Evolutionary conservation across 352 stramenopile species (phyloP), one percentile per base, ranked within the genome.

Genomic region (Phytophthora citricola): DNA sequence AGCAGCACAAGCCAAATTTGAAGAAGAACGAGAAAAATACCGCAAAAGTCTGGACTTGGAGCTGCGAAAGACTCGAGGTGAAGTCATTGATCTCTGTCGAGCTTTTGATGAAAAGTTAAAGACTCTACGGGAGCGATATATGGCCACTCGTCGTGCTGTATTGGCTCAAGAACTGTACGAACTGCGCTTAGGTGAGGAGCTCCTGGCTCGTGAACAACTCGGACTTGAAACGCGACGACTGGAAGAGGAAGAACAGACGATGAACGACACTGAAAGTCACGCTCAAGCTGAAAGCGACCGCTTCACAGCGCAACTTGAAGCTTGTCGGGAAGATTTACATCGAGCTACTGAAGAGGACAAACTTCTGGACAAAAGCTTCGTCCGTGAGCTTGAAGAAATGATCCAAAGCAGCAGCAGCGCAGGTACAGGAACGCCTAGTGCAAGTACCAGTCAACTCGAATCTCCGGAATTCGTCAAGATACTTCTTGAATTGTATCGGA

Each of bases 21-120:
- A 83, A 22, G 92, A 98, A 31, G 89, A 97, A 45, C 86, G 94
- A 32, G 93, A 97, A 29, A 97, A 98, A 56, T 94, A 95, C 62
- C 81, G 82, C 17, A 97, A 98, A 66, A 84, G 78, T 17, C 70
- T 98, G 10, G 87, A 97, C 64, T 76, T 95, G 29, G 91, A 97
- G 62, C 75, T 97, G 36, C 94, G 95, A 49, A 96, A 95, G 57
- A 79, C 91, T 36, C 67, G 78, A 32, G 73, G 73, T 11, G 91
- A 97, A 53, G 87, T 98, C n/a, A 39, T 58, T 8, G 92, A 98
- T 29, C 66, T 97, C 36, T 88, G 88, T 53, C 75, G 76, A 26
- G 73, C 53, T 0, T 98, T 98, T 49, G 92, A 98, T 66, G 89
- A 98, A 17, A 89, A 87, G 51, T 60, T 98, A 3, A 71, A 78